Conservation (phyloP, 495 filamentous ascomycete species). For the Pyrenula massariospora region DNA sequence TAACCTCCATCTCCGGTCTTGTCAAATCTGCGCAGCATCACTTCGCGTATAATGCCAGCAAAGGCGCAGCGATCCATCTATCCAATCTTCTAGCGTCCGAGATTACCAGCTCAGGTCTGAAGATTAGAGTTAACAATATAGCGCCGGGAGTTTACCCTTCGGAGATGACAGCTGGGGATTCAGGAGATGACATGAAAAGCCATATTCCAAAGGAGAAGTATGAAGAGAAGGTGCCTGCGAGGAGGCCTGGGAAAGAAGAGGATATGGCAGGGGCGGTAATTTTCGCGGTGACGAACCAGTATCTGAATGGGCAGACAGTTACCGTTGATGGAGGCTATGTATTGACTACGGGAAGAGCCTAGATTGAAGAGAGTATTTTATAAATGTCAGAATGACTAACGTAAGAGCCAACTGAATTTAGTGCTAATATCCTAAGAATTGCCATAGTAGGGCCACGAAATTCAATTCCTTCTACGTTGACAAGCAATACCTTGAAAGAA, state of each 20-base stretch:
- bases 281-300: constrained; percentile 53
- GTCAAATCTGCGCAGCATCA: constrained; percentile 37
- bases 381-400: no score
- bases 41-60: constrained; percentile 40
- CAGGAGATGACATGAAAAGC: constrained; percentile 52
- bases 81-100: constrained; percentile 43
- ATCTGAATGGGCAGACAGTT: constrained; percentile 57
- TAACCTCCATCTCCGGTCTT: constrained; percentile 41
- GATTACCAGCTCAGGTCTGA: constrained; percentile 25
- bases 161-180: constrained; percentile 43
- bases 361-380: no score
- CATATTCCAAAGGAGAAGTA: constrained; percentile 49
- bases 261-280: constrained; percentile 64
- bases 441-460: no score
- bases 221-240: constrained; percentile 42
- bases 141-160: constrained; percentile 43
- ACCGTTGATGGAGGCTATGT: constrained; percentile 56
- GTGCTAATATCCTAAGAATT: no score
- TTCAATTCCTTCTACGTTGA: no score
- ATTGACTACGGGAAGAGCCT: constrained; percentile 20
- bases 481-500: no score
- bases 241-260: constrained; percentile 53
- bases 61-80: constrained; percentile 40
- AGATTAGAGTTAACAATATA: constrained; percentile 39
- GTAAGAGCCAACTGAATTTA: no score